These are phyloP conservation scores for Bimuria novae-zelandiae DNA, from an alignment of 2,329 filamentous ascomycete genomes.

Conservation along the genomic window DNA sequence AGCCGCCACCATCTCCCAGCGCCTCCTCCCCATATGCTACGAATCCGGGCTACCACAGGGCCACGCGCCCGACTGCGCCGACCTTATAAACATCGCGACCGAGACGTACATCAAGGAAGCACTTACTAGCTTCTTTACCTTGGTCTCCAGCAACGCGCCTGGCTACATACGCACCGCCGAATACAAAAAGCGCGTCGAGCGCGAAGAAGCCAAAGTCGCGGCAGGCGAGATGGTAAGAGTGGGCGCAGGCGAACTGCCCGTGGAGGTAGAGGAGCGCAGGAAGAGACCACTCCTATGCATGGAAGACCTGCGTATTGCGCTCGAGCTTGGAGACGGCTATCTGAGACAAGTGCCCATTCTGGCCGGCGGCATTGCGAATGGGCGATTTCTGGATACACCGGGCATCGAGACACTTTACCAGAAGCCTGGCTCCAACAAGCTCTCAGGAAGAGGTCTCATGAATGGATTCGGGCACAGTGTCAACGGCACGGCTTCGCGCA, in stretches of 20 bases:
- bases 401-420: constrained; percentile 34
- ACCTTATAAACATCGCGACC: constrained; percentile 64
- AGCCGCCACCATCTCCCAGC: constrained; percentile 58
- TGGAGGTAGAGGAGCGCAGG: constrained; percentile 77
- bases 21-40: constrained; percentile 69
- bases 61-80: constrained; percentile 58
- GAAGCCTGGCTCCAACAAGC: not conserved
- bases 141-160: constrained; percentile 61
- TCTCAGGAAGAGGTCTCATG: constrained; percentile 5
- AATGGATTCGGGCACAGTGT: constrained; percentile 15
- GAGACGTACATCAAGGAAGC: constrained; percentile 68
- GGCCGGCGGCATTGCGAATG: constrained; percentile 67
- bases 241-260: constrained; percentile 75
- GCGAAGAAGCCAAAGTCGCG: constrained; percentile 74
- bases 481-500: constrained; percentile 16
- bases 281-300: constrained; percentile 74
- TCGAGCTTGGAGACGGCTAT: constrained; percentile 76
- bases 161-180: constrained; percentile 72
- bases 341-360: constrained; percentile 79
- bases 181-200: constrained; percentile 74
- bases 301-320: constrained; percentile 75
- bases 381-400: constrained; percentile 66
- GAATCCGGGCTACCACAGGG: constrained; percentile 64
- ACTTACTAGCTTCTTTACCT: constrained; percentile 58
- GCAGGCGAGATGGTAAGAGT: constrained; percentile 77